Conservation (phyloP, 345 rosid genomes). For the Boechera stricta region DNA sequence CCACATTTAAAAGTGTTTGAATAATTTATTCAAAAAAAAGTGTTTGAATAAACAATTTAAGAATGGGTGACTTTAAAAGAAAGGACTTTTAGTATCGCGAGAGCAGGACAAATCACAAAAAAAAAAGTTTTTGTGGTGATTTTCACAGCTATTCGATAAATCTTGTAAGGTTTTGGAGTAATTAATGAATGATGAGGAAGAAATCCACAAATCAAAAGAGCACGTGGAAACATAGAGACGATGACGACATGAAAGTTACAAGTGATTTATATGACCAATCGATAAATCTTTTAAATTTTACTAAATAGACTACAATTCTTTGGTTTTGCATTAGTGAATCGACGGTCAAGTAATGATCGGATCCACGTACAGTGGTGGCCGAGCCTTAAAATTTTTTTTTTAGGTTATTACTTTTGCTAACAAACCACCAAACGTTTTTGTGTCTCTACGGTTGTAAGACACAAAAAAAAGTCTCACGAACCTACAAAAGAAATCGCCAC, state of each 20-base stretch:
- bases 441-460: not conserved
- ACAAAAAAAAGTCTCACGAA: not conserved
- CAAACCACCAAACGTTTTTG: not conserved
- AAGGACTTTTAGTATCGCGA: not conserved
- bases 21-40: not conserved
- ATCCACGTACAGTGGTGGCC: not conserved
- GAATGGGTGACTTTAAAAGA: not conserved
- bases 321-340: not conserved
- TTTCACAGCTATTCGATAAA: not conserved
- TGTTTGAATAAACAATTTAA: not conserved
- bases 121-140: not conserved
- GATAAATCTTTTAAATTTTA: not conserved
- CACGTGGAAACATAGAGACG: not conserved
- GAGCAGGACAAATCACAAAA: not conserved
- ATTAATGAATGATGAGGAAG: not conserved
- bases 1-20: not conserved
- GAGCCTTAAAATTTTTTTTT: not conserved
- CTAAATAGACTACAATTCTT: not conserved
- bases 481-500: not conserved
- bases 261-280: not conserved
- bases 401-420: not conserved
- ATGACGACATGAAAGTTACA: not conserved
- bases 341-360: not conserved
- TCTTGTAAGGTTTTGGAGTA: not conserved
- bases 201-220: not conserved